Evolutionary conservation across 2,329 filamentous ascomycete genomes (phyloP), one percentile per base, ranked within the genome.

Genomic region (Juglanconis sp.): DNA sequence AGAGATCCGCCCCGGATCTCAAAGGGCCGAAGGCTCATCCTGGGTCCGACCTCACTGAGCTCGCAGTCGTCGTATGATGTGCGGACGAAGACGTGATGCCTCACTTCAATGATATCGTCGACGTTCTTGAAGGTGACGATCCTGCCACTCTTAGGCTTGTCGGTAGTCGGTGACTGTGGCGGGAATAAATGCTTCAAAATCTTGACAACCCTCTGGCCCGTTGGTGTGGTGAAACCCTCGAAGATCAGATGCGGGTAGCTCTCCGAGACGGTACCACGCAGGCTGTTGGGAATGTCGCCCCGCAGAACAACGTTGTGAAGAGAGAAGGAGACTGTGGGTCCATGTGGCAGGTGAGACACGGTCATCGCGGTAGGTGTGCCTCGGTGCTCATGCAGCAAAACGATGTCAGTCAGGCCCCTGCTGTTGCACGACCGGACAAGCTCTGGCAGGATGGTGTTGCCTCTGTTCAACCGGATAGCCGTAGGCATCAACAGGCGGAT

Each of bases 1-100:
- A 97, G 79, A 4, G 94, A 96, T 15, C 95, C 94, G 56, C 88
- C 89, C 51, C 93, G 84, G 63, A 99, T 96, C 77, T 98, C 92
- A 71, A 98, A 99, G 56, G 92, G 79, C 66, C 92, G 83, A 92
- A 98, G 95, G n/a, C 92, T 96, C 91, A 98, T 96, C 60, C 95
- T 83, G 1, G 95, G 95, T 0, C 94, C 92, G 54, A 96, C 92
- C 73, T 96, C 92, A 13, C 90, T 88, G 68, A 96, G 76, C 74
- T 96, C 92, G 3, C 98, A 91, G 61, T 89, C 91, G 70, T 96
- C 88, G 71, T 94, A 95, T 1, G 91, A 89, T 0, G 95, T 98
- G 72, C 91, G 88, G 17, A 99, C 94, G 71, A 97, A 99, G 2
- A 99, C 93, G 72, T 84, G 75, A 60, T 96, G 92, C 4, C 95